These are phyloP conservation scores for Graphium sp. DNA, from an alignment of 2,329 filamentous ascomycete genomes.

Conservation along the genomic window DNA sequence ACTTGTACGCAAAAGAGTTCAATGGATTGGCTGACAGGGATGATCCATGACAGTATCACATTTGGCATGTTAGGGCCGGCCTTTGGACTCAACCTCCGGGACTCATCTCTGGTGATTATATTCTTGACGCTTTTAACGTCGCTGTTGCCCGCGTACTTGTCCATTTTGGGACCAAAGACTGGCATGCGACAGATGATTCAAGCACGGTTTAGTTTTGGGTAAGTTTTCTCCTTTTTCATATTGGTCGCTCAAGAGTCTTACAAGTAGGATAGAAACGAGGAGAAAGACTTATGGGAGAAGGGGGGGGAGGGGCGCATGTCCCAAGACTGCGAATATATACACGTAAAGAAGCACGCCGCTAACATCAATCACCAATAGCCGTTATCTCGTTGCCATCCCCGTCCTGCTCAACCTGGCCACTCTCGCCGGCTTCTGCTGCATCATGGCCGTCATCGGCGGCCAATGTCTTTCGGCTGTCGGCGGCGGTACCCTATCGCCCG, in stretches of 20 bases:
- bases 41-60: slow-evolving; percentile 25
- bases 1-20: too few relatives aligned
- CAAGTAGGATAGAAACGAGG: too few relatives aligned
- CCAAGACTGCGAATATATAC: neutral
- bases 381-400: slow-evolving; percentile 40
- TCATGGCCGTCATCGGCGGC: slow-evolving; percentile 43
- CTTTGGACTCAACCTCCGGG: slow-evolving; percentile 36
- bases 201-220: slow-evolving; percentile 46
- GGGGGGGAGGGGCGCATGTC: too few relatives aligned
- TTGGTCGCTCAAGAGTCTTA: too few relatives aligned
- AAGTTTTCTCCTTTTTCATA: too few relatives aligned
- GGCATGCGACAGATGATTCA: slow-evolving; percentile 51
- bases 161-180: slow-evolving; percentile 40
- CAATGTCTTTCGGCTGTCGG: slow-evolving; percentile 38
- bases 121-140: slow-evolving; percentile 44
- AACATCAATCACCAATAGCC: slow-evolving; percentile 13
- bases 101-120: slow-evolving; percentile 40
- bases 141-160: slow-evolving; percentile 35
- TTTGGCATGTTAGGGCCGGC: slow-evolving; percentile 42
- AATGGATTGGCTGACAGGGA: neutral
- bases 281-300: too few relatives aligned
- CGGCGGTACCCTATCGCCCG: slow-evolving; percentile 26
- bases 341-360: slow-evolving; percentile 3
- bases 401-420: slow-evolving; percentile 47
- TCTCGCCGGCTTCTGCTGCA: slow-evolving; percentile 44